These are phyloP conservation scores for Didymella pomorum DNA, from an alignment of 2,329 filamentous ascomycete species.

Conservation along the genomic window DNA sequence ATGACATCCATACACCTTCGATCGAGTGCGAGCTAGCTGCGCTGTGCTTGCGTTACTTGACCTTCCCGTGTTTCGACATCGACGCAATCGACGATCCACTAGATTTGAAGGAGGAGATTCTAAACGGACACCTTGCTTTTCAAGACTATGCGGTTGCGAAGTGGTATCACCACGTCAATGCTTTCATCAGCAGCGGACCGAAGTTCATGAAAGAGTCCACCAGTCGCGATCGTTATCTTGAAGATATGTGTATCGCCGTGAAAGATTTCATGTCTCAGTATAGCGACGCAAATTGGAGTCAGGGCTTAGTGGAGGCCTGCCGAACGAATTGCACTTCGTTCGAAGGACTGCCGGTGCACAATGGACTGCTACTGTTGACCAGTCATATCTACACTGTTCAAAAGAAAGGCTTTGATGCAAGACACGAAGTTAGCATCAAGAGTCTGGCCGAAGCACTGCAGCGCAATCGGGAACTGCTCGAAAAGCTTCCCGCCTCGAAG, in stretches of 20 bases:
- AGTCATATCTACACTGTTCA: constrained; percentile 44
- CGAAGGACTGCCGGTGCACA: constrained; percentile 26
- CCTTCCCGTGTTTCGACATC: constrained; percentile 31
- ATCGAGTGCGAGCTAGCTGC: constrained; percentile 33
- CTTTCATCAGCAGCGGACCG: constrained; percentile 31
- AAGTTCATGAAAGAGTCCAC: constrained; percentile 25
- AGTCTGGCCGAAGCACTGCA: constrained; percentile 35
- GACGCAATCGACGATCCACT: constrained; percentile 22
- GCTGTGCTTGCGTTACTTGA: constrained; percentile 37
- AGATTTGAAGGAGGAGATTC: too few species aligned
- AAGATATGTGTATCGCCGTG: constrained; percentile 23
- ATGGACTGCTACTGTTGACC: constrained; percentile 35
- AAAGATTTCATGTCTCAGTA: constrained; percentile 33
- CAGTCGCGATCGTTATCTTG: constrained; percentile 11
- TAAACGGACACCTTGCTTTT: constrained; percentile 36
- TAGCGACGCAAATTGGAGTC: constrained; percentile 29
- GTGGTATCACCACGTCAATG: constrained; percentile 42
- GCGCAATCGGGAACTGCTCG: constrained; percentile 43
- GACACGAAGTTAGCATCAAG: constrained; percentile 44
- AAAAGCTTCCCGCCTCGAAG: constrained; percentile 34
- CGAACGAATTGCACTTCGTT: constrained; percentile 25
- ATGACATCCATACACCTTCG: constrained; percentile 25
- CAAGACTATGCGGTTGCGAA: constrained; percentile 44
- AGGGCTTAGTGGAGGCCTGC: constrained; percentile 25
- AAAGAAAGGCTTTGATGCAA: constrained; percentile 40